Base-by-base conservation (phyloP, 257 asterid genomes). In the Coffea canephora region DNA sequence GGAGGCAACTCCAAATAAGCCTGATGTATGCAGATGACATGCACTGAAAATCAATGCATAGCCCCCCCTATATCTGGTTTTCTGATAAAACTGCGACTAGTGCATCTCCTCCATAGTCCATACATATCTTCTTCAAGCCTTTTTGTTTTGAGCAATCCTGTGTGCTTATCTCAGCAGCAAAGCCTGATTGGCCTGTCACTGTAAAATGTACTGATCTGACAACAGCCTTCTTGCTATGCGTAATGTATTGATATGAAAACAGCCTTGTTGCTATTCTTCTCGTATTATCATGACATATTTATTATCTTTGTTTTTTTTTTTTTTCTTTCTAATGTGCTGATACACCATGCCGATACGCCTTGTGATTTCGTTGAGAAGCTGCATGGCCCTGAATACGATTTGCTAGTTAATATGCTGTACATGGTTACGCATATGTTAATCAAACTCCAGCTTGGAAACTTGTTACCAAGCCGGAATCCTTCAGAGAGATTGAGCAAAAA, bases 1-100 rank as follows among this genome's bases (percentile, higher is more conserved):
- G 43, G 43, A 39, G 43, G 43, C 61, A 69, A 69, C 52, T 78
- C 59, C 79, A 74, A 43, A 54, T 75, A 80, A 80, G 49, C 46
- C 25, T 21, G 21, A 71, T 34, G 55, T 59, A 45, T n/a, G 25
- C 12, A 50, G 48, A 34, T 3, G 6, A 27, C 48, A 64, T 76
- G 66, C 57, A 14, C 61, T 66, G 31, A 31, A 31, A 31, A 31
- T 36, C 16, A 10, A 46, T 72, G 81, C 43, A 39, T 3, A 31
- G n/a, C 27, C 4, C 66, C 4, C 66, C 27, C 27, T 27, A 6
- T 39, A 39, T 39, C 43, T 39, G 43, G 43, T 39, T 39, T 39
- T 39, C 43, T 39, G 43, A 39, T 18, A 45, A 25, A 62, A 76
- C 62, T 25, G 7, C 39, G 71, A 76, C n/a, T 14, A 25, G 11